Evolutionary conservation across 257 asterid species (phyloP).

Genomic region (Eustoma russellianum): DNA sequence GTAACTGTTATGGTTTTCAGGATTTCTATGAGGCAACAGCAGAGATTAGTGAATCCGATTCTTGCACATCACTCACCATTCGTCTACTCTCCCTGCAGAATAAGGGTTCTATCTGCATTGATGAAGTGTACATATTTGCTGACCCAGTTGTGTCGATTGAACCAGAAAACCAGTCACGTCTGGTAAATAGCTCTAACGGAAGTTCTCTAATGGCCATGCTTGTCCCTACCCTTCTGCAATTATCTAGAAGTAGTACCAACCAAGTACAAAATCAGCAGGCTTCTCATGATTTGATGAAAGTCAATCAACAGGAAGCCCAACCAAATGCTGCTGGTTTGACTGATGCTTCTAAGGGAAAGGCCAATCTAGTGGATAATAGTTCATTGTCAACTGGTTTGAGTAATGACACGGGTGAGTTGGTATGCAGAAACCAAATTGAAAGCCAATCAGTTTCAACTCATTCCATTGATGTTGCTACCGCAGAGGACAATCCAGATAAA

Average conservation of each 20-base stretch:
- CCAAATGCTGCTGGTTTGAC: constrained; percentile 17
- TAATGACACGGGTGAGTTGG: too few species aligned
- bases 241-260: constrained; percentile 50
- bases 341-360: constrained; percentile 11
- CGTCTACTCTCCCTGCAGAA: constrained; percentile 80
- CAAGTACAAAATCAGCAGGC: constrained; percentile 29
- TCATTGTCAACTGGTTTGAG: too few species aligned
- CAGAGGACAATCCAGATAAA: too few species aligned
- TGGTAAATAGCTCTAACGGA: constrained; percentile 34
- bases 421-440: too few species aligned
- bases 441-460: too few species aligned
- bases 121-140: constrained; percentile 66
- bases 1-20: constrained; percentile 23
- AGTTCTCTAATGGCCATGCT: constrained; percentile 86
- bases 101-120: constrained; percentile 47
- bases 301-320: constrained; percentile 23
- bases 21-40: constrained; percentile 94
- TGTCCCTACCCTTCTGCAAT: constrained; percentile 73
- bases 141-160: constrained; percentile 46
- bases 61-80: constrained; percentile 65
- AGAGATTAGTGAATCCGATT: constrained; percentile 63
- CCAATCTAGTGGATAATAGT: too few species aligned
- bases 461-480: too few species aligned
- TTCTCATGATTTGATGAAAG: constrained; percentile 33
- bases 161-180: constrained; percentile 34